Conservation (phyloP, 2,329 filamentous ascomycete genomes). For the Macrophomina phaseolina region DNA sequence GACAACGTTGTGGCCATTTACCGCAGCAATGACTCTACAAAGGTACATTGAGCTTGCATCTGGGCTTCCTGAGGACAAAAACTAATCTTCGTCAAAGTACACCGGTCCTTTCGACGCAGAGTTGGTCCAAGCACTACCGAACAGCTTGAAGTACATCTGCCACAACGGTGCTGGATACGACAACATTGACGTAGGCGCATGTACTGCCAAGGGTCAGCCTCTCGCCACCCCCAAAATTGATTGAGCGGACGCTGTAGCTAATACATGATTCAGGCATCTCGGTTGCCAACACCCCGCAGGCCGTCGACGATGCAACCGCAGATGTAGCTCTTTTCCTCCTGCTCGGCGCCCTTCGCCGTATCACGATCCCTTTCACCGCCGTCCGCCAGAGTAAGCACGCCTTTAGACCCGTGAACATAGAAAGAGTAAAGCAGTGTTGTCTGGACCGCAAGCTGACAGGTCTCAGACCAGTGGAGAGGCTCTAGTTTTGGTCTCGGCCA, state of each 20-base stretch:
- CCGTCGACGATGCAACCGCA: constrained; percentile 59
- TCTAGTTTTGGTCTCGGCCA: constrained; percentile 54
- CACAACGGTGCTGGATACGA: constrained; percentile 64
- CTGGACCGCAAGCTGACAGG: constrained; percentile 26
- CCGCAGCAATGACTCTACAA: constrained; percentile 63
- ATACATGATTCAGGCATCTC: constrained; percentile 43
- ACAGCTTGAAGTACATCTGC: constrained; percentile 51
- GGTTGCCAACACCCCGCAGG: constrained; percentile 55
- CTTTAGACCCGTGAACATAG: constrained; percentile 23
- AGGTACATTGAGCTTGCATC: constrained; percentile 36
- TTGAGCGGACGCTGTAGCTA: not conserved
- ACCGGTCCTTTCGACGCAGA: constrained; percentile 56
- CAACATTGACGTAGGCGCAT: constrained; percentile 62
- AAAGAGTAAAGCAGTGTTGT: not conserved
- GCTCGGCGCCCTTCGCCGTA: constrained; percentile 58
- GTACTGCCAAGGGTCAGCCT: constrained; percentile 46
- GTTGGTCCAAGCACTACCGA: constrained; percentile 49
- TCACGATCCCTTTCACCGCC: constrained; percentile 54
- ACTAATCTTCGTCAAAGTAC: constrained; percentile 31
- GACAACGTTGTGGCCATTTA: constrained; percentile 63
- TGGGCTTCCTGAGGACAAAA: no score
- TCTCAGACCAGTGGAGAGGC: constrained; percentile 43
- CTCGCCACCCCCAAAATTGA: constrained; percentile 33
- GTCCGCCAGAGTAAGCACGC: constrained; percentile 48
- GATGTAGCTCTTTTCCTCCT: constrained; percentile 58